phyloP scores from a whole-genome alignment of 352 stramenopile species.

The Phytophthora constricta region DNA sequence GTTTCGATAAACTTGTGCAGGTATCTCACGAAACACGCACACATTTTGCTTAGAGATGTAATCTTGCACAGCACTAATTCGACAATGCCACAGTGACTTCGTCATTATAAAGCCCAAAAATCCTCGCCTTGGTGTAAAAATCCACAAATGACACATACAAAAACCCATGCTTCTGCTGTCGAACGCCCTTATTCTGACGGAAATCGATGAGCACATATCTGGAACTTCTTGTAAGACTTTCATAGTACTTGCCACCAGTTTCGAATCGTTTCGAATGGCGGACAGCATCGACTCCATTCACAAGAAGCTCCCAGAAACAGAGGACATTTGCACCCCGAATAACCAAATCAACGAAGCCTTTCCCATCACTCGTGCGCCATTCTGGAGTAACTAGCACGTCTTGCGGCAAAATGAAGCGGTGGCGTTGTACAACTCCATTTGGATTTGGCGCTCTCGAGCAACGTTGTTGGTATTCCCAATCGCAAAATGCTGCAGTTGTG shows the following conservation, averaged over 20 bases:
- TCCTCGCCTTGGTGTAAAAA: neutral
- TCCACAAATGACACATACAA: neutral
- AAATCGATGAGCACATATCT: neutral
- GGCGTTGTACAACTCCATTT: constrained; percentile 28
- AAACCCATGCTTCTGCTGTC: neutral
- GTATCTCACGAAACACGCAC: no score
- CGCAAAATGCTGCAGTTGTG: constrained; percentile 23
- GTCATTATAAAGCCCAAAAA: neutral
- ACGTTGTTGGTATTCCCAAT: constrained; percentile 19
- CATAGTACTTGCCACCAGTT: constrained; percentile 20
- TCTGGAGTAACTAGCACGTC: constrained; percentile 28
- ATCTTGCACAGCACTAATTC: no score
- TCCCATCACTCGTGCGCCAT: constrained; percentile 17
- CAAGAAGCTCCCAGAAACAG: constrained; percentile 30
- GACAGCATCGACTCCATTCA: constrained; percentile 27
- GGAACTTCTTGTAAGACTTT: constrained; percentile 17
- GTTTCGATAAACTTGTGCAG: no score
- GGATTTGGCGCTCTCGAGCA: constrained; percentile 35
- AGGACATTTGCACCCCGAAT: constrained; percentile 19
- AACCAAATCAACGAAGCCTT: constrained; percentile 31
- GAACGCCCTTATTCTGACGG: neutral
- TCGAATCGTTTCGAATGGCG: constrained; percentile 22
- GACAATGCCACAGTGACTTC: no score
- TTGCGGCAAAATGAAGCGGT: constrained; percentile 15
- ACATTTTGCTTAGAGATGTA: no score